Evolutionary conservation across 345 rosid genomes (phyloP), one percentile per base, ranked within the genome.

Genomic region (Brassica juncea): DNA sequence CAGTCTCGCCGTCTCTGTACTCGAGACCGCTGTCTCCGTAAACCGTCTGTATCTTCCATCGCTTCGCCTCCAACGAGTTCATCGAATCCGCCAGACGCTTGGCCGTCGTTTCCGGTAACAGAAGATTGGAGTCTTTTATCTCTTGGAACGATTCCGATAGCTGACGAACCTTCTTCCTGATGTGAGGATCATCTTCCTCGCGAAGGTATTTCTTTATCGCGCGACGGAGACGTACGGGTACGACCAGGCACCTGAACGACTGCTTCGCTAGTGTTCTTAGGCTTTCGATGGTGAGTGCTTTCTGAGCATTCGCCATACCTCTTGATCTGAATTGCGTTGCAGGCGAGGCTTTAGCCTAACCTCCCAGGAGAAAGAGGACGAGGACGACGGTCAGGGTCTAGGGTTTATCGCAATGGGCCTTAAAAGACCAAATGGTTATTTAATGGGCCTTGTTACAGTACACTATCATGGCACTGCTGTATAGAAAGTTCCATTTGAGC

Each of bases 21-120:
- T 79, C 68, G 15, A 95, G 81, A 6, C 98, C 99, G 15, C 91
- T 90, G 37, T 93, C 97, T 5, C 99, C 98, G 37, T 93, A 93
- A 54, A 87, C 74, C 35, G 92, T 93, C 83, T 85, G 91, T 70
- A 95, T 85, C 85, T 91, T 95, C 98, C 99, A 95, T 15, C 98
- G 82, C 81, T 88, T 84, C 7, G 94, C 86, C 69, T 89, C 97
- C 84, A 86, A 60, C 2, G 94, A 95, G 87, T 91, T 95, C 54
- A 93, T 86, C 11, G 96, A 94, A 76, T 93, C 94, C 0, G 89
- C 90, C 0, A 91, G 88, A 82, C 85, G 93, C 85, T 82, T 90
- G 0, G 92, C 87, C 10, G 91, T 84, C 32, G 90, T 77, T 27
- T 80, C 81, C 0, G 89, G 68, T 9, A 91, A 85, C 80, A 80